These are phyloP conservation scores for Epichloe elymi DNA, from an alignment of 2,329 filamentous ascomycete species.

Conservation along the genomic window DNA sequence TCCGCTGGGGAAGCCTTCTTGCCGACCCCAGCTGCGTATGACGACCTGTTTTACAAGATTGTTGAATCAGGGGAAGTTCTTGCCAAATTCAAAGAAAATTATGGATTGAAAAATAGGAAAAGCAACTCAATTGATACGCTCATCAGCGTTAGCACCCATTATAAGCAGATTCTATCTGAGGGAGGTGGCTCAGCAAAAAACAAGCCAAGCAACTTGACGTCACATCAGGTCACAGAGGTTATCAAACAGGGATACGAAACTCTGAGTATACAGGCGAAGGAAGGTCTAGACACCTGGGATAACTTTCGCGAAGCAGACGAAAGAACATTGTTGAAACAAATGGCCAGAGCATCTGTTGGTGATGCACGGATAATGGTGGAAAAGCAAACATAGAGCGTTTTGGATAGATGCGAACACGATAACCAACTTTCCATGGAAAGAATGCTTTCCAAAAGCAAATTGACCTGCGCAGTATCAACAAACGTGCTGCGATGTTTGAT, in stretches of 20 bases:
- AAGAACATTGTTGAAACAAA: slow-evolving; percentile 73
- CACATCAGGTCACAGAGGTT: slow-evolving; percentile 71
- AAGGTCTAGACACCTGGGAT: slow-evolving; percentile 77
- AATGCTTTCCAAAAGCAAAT: not conserved
- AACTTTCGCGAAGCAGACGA: slow-evolving; percentile 78
- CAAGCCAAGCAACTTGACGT: slow-evolving; percentile 59
- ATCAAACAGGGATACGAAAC: slow-evolving; percentile 97
- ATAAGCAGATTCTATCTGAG: slow-evolving; percentile 65
- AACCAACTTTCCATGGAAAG: not conserved
- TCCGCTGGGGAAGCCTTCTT: slow-evolving; percentile 84
- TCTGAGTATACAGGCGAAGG: slow-evolving; percentile 76
- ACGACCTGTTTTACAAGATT: slow-evolving; percentile 96
- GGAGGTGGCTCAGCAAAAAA: slow-evolving; percentile 26
- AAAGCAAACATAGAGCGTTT: slow-evolving; percentile 6
- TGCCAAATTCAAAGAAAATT: slow-evolving; percentile 68
- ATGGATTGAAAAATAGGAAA: slow-evolving; percentile 42
- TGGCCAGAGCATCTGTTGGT: slow-evolving; percentile 62
- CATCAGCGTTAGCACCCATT: slow-evolving; percentile 72
- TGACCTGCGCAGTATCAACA: no score
- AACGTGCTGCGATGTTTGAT: no score
- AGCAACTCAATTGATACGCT: slow-evolving; percentile 72
- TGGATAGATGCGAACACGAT: not conserved
- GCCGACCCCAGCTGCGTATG: slow-evolving; percentile 75
- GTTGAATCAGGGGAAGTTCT: slow-evolving; percentile 87
- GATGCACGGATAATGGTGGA: slow-evolving; percentile 42